A percentile compares a stretch with the other conserved stretches of the same genome.
phyloP scores from a whole-genome alignment of 768 basidiomycete genomes.

The Tulasnella sp. region DNA sequence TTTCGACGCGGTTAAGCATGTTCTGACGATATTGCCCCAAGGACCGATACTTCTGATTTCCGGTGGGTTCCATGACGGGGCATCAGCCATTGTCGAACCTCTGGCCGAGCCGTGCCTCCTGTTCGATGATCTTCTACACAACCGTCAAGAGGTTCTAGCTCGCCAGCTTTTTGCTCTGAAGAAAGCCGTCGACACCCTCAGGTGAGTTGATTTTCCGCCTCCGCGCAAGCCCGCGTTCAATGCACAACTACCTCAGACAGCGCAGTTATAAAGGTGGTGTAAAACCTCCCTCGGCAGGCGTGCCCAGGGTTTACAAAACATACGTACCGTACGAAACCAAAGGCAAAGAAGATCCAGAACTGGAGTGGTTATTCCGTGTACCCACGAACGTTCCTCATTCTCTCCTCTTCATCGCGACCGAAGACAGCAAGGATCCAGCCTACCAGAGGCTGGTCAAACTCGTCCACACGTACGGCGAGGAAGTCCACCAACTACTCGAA shows the following conservation, averaged over 20 bases:
- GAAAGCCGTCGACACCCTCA: background rate
- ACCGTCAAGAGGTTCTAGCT: constrained; percentile 22
- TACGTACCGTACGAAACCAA: too few relatives aligned
- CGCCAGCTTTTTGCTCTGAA: constrained; percentile 27
- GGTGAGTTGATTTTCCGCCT: too few relatives aligned
- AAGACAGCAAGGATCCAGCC: too few relatives aligned
- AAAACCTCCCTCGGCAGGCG: too few relatives aligned
- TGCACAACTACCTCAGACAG: too few relatives aligned
- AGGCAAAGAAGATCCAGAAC: too few relatives aligned
- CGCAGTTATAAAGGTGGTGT: too few relatives aligned
- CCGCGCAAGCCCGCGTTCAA: too few relatives aligned
- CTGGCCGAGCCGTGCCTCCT: constrained; percentile 20
- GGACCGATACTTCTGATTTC: constrained; percentile 20
- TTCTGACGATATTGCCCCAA: background rate
- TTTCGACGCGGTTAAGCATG: background rate
- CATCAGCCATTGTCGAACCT: constrained; percentile 26
- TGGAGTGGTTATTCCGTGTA: too few relatives aligned
- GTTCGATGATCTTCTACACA: constrained; percentile 4
- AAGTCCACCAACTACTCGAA: constrained; percentile 28
- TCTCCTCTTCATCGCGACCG: background rate
- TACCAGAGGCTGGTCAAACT: constrained; percentile 19
- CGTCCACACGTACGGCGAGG: constrained; percentile 24
- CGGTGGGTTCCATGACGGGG: constrained; percentile 24
- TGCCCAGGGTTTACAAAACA: too few relatives aligned
- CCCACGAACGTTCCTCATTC: background rate